phyloP scores from a whole-genome alignment of 106 monocot genomes.

The Phalaenopsis aphrodite region DNA sequence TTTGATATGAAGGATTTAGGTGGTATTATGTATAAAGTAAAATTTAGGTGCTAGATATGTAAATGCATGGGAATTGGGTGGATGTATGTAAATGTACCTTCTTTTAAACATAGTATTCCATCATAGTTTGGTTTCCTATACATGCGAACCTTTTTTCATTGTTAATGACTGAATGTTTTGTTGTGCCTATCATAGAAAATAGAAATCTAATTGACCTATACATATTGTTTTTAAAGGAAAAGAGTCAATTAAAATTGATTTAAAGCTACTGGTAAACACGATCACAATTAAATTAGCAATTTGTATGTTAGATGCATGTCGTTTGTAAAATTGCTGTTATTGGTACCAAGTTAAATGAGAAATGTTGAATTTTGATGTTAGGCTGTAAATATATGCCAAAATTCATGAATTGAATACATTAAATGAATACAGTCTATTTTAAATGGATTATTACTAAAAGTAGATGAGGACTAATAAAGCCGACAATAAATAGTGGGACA shows the following conservation, averaged over 20 bases:
- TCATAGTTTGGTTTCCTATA: not conserved
- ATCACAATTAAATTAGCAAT: not conserved
- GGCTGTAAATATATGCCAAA: not conserved
- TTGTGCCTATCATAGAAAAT: not conserved
- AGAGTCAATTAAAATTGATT: not conserved
- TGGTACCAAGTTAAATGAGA: not conserved
- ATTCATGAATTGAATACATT: not conserved
- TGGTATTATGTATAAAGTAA: no score
- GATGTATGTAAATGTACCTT: no score
- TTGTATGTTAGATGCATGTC: not conserved
- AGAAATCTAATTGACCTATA: not conserved
- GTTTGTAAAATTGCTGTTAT: not conserved
- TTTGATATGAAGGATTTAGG: no score
- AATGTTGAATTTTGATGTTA: not conserved
- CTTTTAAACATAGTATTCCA: not conserved
- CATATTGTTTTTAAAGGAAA: not conserved
- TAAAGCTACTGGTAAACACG: not conserved
- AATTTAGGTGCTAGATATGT: no score
- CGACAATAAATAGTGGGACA: not conserved
- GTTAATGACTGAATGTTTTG: not conserved
- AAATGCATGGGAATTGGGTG: no score
- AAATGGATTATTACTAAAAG: not conserved
- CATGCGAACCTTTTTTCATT: not conserved
- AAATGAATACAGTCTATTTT: not conserved
- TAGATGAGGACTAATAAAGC: not conserved